A percentile compares a stretch with the other conserved stretches of the same genome.
Evolutionary conservation across 305 asterid genomes (phyloP).

Genomic region (Fraxinus baroniana): DNA sequence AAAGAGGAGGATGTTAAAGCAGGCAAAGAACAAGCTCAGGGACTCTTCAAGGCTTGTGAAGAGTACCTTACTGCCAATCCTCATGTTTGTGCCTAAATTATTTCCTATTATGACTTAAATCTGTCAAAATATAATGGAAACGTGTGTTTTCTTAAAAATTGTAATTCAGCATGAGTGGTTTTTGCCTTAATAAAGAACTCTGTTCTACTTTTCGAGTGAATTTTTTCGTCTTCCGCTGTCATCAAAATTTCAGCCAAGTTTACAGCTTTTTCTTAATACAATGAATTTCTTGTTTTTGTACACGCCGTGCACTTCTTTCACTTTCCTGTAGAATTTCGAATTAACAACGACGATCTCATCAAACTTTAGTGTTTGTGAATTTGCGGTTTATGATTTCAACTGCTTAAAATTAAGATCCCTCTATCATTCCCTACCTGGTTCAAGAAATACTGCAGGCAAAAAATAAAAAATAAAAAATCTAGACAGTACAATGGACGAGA

Average conservation of each 20-base stretch:
- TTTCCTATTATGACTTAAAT: not conserved
- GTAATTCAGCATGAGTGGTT: not conserved
- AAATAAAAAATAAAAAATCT: too few species aligned
- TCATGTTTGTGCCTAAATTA: slow-evolving; percentile 18
- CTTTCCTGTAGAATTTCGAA: not conserved
- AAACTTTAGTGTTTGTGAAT: not conserved
- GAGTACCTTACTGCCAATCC: slow-evolving; percentile 29
- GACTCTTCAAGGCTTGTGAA: slow-evolving; percentile 33
- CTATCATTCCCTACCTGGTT: too few species aligned
- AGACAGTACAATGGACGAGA: too few species aligned
- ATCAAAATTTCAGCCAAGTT: not conserved
- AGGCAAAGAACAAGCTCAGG: slow-evolving; percentile 21
- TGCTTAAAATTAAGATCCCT: not conserved
- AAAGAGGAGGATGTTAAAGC: slow-evolving; percentile 31
- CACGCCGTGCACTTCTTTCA: too few species aligned
- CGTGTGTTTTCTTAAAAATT: not conserved
- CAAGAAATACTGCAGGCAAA: too few species aligned
- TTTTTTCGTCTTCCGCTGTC: not conserved
- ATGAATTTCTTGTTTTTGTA: too few species aligned
- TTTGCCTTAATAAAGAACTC: not conserved
- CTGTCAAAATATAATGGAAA: not conserved
- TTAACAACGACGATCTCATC: not conserved
- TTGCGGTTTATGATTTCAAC: too few species aligned
- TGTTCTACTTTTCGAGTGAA: not conserved
- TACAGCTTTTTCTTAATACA: too few species aligned